Evolutionary conservation across 2,329 filamentous ascomycete species (phyloP).

Genomic region (Nigrospora oryzae): DNA sequence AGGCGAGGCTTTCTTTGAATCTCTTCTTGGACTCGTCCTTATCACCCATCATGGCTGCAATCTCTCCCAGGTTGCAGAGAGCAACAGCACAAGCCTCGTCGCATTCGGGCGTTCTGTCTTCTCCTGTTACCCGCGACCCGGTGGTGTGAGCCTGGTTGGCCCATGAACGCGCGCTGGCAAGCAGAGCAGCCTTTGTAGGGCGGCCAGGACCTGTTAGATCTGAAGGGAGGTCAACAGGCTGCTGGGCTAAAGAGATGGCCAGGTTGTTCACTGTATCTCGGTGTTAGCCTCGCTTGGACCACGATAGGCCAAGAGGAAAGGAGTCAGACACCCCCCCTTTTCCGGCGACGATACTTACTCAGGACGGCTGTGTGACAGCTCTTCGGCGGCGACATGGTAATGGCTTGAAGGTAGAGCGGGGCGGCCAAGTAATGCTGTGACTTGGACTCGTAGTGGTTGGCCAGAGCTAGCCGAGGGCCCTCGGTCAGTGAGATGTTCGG

Average conservation of each 20-base stretch:
- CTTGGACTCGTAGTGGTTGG: slow-evolving; percentile 64
- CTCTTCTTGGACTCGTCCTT: slow-evolving; percentile 53
- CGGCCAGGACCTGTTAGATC: slow-evolving; percentile 17
- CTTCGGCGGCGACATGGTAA: slow-evolving; percentile 54
- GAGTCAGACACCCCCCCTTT: slow-evolving; percentile 1
- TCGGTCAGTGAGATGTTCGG: slow-evolving; percentile 14
- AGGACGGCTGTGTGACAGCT: slow-evolving; percentile 74
- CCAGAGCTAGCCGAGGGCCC: slow-evolving; percentile 47
- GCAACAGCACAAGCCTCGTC: slow-evolving; percentile 76
- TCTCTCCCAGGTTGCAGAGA: slow-evolving; percentile 78
- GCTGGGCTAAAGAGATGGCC: slow-evolving; percentile 64
- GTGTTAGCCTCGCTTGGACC: no score
- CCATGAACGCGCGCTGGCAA: slow-evolving; percentile 69
- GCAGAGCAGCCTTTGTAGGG: slow-evolving; percentile 49
- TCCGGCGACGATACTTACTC: slow-evolving; percentile 39
- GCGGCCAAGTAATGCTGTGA: slow-evolving; percentile 74
- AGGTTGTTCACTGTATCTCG: slow-evolving; percentile 64
- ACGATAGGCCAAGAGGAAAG: not conserved
- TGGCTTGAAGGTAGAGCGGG: slow-evolving; percentile 78
- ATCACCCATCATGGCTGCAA: slow-evolving; percentile 68
- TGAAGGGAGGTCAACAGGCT: slow-evolving; percentile 32
- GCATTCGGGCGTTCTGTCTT: slow-evolving; percentile 67
- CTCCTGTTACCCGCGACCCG: slow-evolving; percentile 54
- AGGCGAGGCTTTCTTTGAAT: slow-evolving; percentile 59
- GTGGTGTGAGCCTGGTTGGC: slow-evolving; percentile 67